Conservation (phyloP, 2,329 filamentous ascomycete species). For the Gremmenia infestans region DNA sequence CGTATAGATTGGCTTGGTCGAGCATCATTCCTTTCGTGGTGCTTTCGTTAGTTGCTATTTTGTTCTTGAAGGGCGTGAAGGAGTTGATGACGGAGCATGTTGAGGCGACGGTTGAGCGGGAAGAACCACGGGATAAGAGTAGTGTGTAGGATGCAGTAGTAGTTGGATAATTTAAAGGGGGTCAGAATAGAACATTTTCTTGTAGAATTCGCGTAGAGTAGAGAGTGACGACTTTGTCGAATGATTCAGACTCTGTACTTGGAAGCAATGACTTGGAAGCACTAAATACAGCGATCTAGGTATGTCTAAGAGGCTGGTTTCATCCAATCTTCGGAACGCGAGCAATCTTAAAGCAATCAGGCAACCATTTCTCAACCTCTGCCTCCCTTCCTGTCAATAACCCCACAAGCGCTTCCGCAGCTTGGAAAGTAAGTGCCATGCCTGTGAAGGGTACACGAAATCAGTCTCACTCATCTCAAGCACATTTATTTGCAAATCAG, state of each 20-base stretch:
- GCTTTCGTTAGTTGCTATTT: slow-evolving; percentile 40
- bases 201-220: too few species aligned
- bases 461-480: not conserved
- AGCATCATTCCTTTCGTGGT: slow-evolving; percentile 49
- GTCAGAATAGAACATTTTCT: too few species aligned
- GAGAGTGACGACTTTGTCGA: too few species aligned
- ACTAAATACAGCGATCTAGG: too few species aligned
- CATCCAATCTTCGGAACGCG: not conserved
- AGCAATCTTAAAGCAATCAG: slow-evolving; percentile 11
- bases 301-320: too few species aligned
- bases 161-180: too few species aligned
- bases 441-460: slow-evolving; percentile 1
- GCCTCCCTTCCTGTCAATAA: slow-evolving; percentile 13
- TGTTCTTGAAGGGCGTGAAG: slow-evolving; percentile 42
- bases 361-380: slow-evolving; percentile 19
- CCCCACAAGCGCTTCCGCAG: slow-evolving; percentile 18
- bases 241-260: too few species aligned
- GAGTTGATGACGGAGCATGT: slow-evolving; percentile 51
- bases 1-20: slow-evolving; percentile 45
- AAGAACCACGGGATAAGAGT: slow-evolving; percentile 11
- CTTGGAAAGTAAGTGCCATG: slow-evolving; percentile 18
- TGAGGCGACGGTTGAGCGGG: slow-evolving; percentile 45
- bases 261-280: too few species aligned
- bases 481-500: not conserved
- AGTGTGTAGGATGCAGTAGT: slow-evolving; percentile 9